Evolutionary conservation across 2,329 filamentous ascomycete genomes (phyloP).

Genomic region (Cyclaneusma minus): DNA sequence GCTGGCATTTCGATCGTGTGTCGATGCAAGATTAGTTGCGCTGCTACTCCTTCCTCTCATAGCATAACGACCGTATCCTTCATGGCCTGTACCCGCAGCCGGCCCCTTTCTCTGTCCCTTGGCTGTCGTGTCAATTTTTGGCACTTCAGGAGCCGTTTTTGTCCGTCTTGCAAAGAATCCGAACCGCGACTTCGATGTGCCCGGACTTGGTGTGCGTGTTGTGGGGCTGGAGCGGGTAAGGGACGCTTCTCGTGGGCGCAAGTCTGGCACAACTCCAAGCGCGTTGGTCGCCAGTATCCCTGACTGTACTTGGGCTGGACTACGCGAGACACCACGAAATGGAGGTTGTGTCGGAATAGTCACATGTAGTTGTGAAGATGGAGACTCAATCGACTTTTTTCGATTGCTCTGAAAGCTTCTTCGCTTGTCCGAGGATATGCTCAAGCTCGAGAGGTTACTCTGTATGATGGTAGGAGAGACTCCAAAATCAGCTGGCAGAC

Average conservation of each 20-base stretch:
- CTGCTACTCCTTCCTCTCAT: constrained; percentile 49
- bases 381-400: constrained; percentile 8
- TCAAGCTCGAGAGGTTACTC: constrained; percentile 32
- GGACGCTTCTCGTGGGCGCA: constrained; percentile 9
- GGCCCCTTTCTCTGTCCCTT: constrained; percentile 58
- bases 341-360: constrained; percentile 19
- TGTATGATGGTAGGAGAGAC: constrained; percentile 40
- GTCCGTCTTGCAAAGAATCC: constrained; percentile 62
- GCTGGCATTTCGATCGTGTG: constrained; percentile 19
- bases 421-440: constrained; percentile 9
- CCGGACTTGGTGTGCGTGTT: constrained; percentile 36
- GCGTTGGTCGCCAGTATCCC: constrained; percentile 14
- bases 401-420: constrained; percentile 10
- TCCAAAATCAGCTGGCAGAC: constrained; percentile 39
- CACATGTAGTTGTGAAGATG: constrained; percentile 12
- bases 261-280: constrained; percentile 16
- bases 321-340: constrained; percentile 19
- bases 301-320: constrained; percentile 14
- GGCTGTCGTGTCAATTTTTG: constrained; percentile 37
- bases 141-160: constrained; percentile 41
- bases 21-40: constrained; percentile 30
- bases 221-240: constrained; percentile 15
- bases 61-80: constrained; percentile 58
- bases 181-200: constrained; percentile 49
- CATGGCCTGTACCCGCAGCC: constrained; percentile 83